Conservation (phyloP, 2,329 filamentous ascomycete genomes). For the Neoascochyta sp. region DNA sequence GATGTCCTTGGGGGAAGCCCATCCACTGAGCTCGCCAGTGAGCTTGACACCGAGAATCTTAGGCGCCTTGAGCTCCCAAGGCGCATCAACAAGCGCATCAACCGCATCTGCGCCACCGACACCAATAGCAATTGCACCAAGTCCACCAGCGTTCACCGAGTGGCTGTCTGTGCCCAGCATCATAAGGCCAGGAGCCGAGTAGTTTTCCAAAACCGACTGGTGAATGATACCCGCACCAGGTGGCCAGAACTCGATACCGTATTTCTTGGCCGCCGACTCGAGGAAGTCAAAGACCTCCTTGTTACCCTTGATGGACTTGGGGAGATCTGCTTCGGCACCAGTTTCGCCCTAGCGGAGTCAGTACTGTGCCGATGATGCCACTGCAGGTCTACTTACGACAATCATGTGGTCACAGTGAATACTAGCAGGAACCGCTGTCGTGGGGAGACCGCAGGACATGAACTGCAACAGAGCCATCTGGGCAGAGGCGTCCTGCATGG, state of each 20-base stretch:
- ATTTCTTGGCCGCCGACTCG: conserved; percentile 67
- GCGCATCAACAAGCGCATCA: conserved; percentile 90
- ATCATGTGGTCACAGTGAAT: conserved; percentile 99
- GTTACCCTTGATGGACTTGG: conserved; percentile 82
- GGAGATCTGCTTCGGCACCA: conserved; percentile 81
- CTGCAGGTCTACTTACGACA: conserved; percentile 47
- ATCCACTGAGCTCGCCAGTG: conserved; percentile 78
- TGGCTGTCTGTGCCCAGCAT: conserved; percentile 98
- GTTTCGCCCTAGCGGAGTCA: conserved; percentile 61
- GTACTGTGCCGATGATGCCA: not conserved
- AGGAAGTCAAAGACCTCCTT: conserved; percentile 98
- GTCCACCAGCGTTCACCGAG: conserved; percentile 92
- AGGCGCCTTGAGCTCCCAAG: conserved; percentile 96
- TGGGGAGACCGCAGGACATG: conserved; percentile 90
- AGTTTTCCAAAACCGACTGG: conserved; percentile 97
- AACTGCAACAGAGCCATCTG: conserved; percentile 99
- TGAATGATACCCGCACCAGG: conserved; percentile 58
- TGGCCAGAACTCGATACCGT: conserved; percentile 46
- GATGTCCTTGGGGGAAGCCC: conserved; percentile 93
- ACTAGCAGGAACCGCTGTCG: conserved; percentile 89
- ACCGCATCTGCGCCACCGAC: conserved; percentile 97
- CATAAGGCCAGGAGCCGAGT: conserved; percentile 94
- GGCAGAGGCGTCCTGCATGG: conserved; percentile 98
- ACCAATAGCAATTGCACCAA: conserved; percentile 91
- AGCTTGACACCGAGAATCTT: conserved; percentile 83